Percentiles rank a stretch among this genome's conserved stretches.
phyloP scores from a whole-genome alignment of 345 rosid species.

The Salix udensis region DNA sequence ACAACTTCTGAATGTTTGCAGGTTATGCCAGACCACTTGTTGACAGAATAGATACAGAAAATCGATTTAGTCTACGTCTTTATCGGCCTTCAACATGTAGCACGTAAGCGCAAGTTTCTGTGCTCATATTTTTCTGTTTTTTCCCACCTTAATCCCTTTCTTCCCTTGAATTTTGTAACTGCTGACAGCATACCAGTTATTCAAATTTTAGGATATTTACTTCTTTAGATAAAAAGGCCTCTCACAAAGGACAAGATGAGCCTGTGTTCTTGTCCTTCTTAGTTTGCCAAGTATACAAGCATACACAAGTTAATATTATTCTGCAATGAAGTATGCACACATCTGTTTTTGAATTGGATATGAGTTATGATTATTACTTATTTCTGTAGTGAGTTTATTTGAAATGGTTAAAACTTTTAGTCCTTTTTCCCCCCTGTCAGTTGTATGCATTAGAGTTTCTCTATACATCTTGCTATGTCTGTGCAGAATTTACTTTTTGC shows the following conservation, averaged over 20 bases:
- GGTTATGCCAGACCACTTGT: conserved; percentile 98
- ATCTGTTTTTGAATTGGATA: not conserved
- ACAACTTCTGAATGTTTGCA: conserved; percentile 21
- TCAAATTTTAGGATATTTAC: not conserved
- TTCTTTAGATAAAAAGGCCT: not conserved
- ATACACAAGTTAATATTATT: not conserved
- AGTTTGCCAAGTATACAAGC: not conserved
- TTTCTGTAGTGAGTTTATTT: not conserved
- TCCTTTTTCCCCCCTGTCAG: not conserved
- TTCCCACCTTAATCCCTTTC: not conserved
- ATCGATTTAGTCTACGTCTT: conserved; percentile 64
- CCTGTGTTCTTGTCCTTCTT: not conserved
- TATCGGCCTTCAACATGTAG: conserved; percentile 93
- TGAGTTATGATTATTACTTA: not conserved
- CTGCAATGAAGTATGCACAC: not conserved
- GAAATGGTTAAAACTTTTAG: not conserved
- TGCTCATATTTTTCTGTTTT: not conserved
- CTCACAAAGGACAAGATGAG: not conserved
- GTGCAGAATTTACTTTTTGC: not conserved
- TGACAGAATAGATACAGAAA: conserved; percentile 72
- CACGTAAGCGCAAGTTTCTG: conserved; percentile 54
- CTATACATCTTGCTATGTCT: not conserved
- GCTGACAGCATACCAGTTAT: not conserved
- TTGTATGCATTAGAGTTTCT: not conserved
- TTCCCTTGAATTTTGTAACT: not conserved